These are phyloP conservation scores for Brassica balearica DNA, from an alignment of 441 rosid species.

Conservation along the genomic window DNA sequence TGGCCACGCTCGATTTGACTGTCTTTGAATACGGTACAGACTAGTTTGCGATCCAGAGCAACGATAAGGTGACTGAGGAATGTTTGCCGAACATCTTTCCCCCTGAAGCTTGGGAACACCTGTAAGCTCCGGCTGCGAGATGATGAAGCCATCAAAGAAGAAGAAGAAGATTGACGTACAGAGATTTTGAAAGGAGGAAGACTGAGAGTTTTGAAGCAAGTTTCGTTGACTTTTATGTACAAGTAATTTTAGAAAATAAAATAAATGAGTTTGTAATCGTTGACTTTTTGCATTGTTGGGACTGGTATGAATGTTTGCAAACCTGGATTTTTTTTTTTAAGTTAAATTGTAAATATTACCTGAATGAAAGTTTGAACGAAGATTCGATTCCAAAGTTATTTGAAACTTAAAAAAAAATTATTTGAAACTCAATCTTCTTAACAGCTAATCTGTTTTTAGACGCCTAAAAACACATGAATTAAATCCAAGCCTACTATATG, in stretches of 20 bases:
- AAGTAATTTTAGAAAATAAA: neutral
- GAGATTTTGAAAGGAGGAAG: neutral
- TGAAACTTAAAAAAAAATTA: no score
- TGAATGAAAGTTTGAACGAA: no score
- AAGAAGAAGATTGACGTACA: neutral
- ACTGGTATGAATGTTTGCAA: no score
- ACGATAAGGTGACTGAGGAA: slow-evolving; percentile 15
- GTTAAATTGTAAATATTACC: no score
- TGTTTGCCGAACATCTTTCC: neutral
- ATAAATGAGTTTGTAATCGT: neutral
- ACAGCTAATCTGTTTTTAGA: no score
- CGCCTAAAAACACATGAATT: no score
- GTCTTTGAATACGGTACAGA: slow-evolving; percentile 13
- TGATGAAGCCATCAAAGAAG: slow-evolving; percentile 1
- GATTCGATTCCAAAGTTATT: no score
- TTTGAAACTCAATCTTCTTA: no score
- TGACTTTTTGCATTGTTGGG: no score
- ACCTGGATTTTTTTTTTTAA: no score
- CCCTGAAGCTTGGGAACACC: slow-evolving; percentile 20
- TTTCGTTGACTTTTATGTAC: neutral
- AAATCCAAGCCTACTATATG: no score
- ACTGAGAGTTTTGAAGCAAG: neutral
- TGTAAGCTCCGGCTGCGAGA: slow-evolving; percentile 6
- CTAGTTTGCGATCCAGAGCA: slow-evolving; percentile 5
- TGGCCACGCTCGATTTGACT: slow-evolving; percentile 17